Conservation (phyloP, 1,284 basidiomycete species). For the Ustilago sp. region DNA sequence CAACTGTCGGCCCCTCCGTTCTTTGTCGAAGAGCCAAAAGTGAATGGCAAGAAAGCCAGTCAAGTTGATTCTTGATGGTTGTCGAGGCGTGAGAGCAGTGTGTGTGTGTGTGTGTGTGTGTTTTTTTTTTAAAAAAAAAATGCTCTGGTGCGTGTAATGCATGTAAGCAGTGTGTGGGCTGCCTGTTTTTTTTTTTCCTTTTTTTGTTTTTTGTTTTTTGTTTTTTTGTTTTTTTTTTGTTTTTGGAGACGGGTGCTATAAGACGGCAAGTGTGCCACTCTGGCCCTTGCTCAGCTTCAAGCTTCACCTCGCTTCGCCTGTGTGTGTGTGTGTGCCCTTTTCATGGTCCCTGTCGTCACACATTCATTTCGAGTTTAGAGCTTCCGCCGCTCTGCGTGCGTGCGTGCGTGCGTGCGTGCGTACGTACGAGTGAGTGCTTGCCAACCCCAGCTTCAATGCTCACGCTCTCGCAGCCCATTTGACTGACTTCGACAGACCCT, state of each 20-base stretch:
- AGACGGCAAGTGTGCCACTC: slow-evolving; percentile 1
- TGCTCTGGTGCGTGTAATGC: too few relatives aligned
- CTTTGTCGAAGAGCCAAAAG: too few relatives aligned
- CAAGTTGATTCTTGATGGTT: not conserved
- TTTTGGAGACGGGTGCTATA: not conserved
- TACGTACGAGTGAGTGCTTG: not conserved
- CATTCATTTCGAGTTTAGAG: not conserved
- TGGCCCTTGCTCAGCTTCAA: too few relatives aligned
- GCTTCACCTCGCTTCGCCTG: not conserved
- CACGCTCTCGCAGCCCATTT: not conserved
- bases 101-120: not conserved
- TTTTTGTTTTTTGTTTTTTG: too few relatives aligned
- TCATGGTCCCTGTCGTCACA: too few relatives aligned
- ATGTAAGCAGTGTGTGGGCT: too few relatives aligned
- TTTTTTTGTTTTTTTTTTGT: too few relatives aligned
- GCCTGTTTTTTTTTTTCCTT: too few relatives aligned
- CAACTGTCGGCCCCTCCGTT: too few relatives aligned
- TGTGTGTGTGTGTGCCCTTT: not conserved
- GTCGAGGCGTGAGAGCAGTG: not conserved
- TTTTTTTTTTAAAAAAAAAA: too few relatives aligned
- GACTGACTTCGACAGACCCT: not conserved
- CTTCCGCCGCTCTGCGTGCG: not conserved
- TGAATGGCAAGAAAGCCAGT: too few relatives aligned
- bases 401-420: not conserved
- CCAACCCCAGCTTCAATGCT: not conserved